Base-by-base conservation (phyloP, 2,329 filamentous ascomycete species). In the Colletotrichum lupini region DNA sequence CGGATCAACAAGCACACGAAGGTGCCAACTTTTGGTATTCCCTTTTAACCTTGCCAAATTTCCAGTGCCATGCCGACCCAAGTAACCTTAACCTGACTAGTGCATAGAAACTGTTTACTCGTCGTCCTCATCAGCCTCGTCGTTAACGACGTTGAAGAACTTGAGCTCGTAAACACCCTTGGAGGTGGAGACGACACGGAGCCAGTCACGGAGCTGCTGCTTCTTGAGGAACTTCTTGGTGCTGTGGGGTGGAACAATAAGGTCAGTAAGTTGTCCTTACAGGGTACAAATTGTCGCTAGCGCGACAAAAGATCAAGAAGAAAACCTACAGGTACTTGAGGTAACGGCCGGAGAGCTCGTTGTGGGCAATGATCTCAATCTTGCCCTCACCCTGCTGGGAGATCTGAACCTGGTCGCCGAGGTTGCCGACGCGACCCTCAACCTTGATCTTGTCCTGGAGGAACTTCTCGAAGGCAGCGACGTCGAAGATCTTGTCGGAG, bases 211-310 rank as follows among this genome's bases (percentile, higher is more conserved):
- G 85, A 99, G 94, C 92, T 98, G 96, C 91, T 98, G 95, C 94
- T 99, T 99, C 95, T 99, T 99, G 88, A 99, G 93, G 93, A 98
- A 99, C 92, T 99, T 99, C 95, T 99, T 99, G 87, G 97, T 99
- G 86, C 95, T 97, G 79, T 61, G 75, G 7, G 52, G 26, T 26
- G 26, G 26, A 26, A 19, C 22, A 3, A 24, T 30, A 2, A n/a
- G 3, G 68, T 75, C 32, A 75, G 74, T 16, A 2, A 60, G 42
- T 37, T 49, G n/a, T 19, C 12, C 26, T 26, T 5, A 26, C 26
- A 26, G 0, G 1, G 0, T 26, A 26, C 4, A 26, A 26, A 5
- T 26, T 26, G 26, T 35, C 6, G 55, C 19, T 6, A 53, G 42
- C 7, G 22, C 35, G 1, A n/a, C 26, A 35, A 2, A n/a, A 9